Conservation (phyloP, 1,284 basidiomycete species). For the Caloboletus firmus region DNA sequence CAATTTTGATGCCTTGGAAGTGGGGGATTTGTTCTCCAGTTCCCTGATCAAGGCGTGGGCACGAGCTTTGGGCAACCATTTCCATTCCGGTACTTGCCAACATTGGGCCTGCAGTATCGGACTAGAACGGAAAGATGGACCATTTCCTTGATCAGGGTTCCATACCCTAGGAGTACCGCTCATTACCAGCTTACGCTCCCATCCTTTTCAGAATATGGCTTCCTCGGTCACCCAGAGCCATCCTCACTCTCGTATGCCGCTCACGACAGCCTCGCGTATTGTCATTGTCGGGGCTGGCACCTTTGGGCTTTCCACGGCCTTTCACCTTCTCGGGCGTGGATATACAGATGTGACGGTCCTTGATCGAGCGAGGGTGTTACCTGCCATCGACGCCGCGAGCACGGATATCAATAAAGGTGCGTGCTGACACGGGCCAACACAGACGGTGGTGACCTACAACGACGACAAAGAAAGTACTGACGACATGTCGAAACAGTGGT, state of each 20-base stretch:
- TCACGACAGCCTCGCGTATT: constrained; percentile 32
- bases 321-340: constrained; percentile 69
- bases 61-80: too few relatives aligned
- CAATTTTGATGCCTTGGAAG: background rate
- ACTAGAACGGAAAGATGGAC: background rate
- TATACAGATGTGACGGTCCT: constrained; percentile 71
- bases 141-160: background rate
- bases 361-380: constrained; percentile 63
- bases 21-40: background rate
- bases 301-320: constrained; percentile 84
- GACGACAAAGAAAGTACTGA: background rate
- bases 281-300: constrained; percentile 84
- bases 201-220: constrained; percentile 9
- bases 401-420: constrained; percentile 83
- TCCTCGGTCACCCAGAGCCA: background rate
- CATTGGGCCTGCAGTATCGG: background rate
- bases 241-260: background rate
- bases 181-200: background rate
- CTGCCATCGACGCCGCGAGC: constrained; percentile 78
- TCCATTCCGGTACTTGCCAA: background rate
- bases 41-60: too few relatives aligned
- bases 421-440: too few relatives aligned
- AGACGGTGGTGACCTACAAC: background rate
- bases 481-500: constrained; percentile 48
- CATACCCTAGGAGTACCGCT: background rate